Conservation (phyloP, 192 early-diverging fungal species). For the Umbelopsis ramanniana region DNA sequence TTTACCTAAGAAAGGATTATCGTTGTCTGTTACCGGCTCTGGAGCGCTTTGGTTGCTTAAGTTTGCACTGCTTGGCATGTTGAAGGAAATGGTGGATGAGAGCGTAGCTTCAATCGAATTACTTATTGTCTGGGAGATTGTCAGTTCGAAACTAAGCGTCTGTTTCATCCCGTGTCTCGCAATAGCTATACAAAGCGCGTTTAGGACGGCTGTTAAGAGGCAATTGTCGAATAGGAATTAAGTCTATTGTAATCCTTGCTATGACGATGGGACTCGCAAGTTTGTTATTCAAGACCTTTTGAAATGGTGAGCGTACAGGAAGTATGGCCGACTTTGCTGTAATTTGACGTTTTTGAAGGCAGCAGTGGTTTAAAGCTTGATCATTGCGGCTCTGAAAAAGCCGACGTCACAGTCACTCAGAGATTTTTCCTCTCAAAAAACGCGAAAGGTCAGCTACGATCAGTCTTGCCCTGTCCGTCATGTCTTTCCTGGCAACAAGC, state of each 20-base stretch:
- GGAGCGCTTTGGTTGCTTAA: neutral
- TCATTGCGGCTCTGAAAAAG: neutral
- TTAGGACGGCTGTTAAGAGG: too few relatives aligned
- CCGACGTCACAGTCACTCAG: conserved; percentile 13
- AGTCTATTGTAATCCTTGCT: neutral
- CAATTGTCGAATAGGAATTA: too few relatives aligned
- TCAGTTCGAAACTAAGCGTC: too few relatives aligned
- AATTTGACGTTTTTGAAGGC: too few relatives aligned
- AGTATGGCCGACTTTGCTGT: too few relatives aligned
- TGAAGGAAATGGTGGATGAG: neutral
- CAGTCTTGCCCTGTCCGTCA: conserved; percentile 20
- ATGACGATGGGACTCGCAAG: neutral
- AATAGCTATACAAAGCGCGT: too few relatives aligned
- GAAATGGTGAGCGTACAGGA: neutral
- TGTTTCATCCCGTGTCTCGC: too few relatives aligned
- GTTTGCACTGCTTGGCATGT: neutral
- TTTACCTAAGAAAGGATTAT: neutral
- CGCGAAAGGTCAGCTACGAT: conserved; percentile 8
- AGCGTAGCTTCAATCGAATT: too few relatives aligned
- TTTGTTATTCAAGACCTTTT: neutral
- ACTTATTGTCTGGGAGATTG: too few relatives aligned
- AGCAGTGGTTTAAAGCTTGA: too few relatives aligned
- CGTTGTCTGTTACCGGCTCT: neutral
- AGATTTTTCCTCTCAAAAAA: conserved; percentile 8
- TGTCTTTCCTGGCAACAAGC: conserved; percentile 21